Evolutionary conservation across 192 early-diverging fungal genomes (phyloP).

Genomic region (Radiomyces spectabilis): DNA sequence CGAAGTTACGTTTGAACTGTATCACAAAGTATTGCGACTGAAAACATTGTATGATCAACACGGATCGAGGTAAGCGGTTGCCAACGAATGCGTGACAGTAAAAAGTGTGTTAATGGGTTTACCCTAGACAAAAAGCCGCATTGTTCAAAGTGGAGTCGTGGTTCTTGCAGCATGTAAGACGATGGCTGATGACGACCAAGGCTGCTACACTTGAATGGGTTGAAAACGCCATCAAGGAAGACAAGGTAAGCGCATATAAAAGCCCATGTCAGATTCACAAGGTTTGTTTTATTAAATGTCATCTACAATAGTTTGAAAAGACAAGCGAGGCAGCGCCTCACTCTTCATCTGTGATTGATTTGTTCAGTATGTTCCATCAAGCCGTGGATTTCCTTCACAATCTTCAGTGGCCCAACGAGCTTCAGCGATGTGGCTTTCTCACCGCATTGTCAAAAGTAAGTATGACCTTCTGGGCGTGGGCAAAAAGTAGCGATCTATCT

Average conservation of each 20-base stretch:
- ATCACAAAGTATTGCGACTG: constrained; percentile 36
- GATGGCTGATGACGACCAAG: constrained; percentile 57
- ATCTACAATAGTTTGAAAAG: constrained; percentile 56
- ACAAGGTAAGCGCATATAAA: constrained; percentile 37
- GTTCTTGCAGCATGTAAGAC: constrained; percentile 60
- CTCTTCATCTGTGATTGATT: constrained; percentile 73
- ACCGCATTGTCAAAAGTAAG: constrained; percentile 53
- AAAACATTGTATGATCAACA: constrained; percentile 37
- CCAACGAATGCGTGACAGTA: neutral
- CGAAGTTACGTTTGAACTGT: constrained; percentile 43
- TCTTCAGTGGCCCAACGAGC: constrained; percentile 55
- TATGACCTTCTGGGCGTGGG: neutral
- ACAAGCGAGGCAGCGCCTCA: constrained; percentile 43
- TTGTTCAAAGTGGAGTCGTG: constrained; percentile 63
- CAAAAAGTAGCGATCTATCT: too few relatives aligned
- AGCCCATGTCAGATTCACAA: too few relatives aligned
- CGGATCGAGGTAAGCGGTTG: constrained; percentile 34
- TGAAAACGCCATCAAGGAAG: constrained; percentile 49
- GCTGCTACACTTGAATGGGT: constrained; percentile 63
- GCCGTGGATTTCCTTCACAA: constrained; percentile 64
- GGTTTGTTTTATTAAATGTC: too few relatives aligned
- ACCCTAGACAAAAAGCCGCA: constrained; percentile 19
- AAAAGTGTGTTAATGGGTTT: neutral
- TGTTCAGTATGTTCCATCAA: constrained; percentile 74
- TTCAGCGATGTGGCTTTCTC: constrained; percentile 52